phyloP scores from a whole-genome alignment of 2,329 filamentous ascomycete genomes.

The Aspergillus proliferans region DNA sequence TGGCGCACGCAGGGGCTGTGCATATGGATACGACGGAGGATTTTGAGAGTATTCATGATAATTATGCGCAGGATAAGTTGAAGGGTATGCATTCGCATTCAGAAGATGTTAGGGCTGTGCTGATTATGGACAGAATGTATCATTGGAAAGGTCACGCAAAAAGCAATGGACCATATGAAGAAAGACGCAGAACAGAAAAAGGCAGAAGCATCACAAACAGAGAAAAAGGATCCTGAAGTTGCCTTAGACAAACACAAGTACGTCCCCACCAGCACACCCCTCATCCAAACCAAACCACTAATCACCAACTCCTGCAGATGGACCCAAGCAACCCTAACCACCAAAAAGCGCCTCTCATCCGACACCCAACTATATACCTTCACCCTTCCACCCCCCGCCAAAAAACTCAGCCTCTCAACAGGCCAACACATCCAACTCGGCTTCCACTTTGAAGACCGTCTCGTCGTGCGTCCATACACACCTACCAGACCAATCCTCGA shows the following conservation, averaged over 20 bases:
- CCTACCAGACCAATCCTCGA: slow-evolving; percentile 43
- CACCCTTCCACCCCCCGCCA: slow-evolving; percentile 25
- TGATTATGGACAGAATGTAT: slow-evolving; percentile 40
- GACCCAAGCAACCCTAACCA: slow-evolving; percentile 40
- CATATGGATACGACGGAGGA: slow-evolving; percentile 47
- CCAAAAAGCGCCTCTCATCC: slow-evolving; percentile 36
- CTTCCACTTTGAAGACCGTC: slow-evolving; percentile 47
- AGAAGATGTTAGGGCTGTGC: slow-evolving; percentile 15
- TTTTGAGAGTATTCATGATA: slow-evolving; percentile 48
- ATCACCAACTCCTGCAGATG: slow-evolving; percentile 26
- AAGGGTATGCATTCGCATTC: slow-evolving; percentile 41
- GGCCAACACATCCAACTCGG: slow-evolving; percentile 51
- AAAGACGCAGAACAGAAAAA: slow-evolving; percentile 37
- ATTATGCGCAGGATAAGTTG: slow-evolving; percentile 46
- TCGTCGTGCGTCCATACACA: slow-evolving; percentile 48
- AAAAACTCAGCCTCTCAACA: slow-evolving; percentile 44
- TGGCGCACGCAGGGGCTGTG: slow-evolving; percentile 46
- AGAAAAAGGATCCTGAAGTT: slow-evolving; percentile 27
- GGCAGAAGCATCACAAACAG: slow-evolving; percentile 34
- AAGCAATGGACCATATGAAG: slow-evolving; percentile 44
- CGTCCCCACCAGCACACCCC: neutral
- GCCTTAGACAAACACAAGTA: slow-evolving; percentile 32
- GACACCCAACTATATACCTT: slow-evolving; percentile 25
- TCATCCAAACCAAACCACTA: neutral
- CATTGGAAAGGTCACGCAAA: slow-evolving; percentile 46